Percentiles rank a stretch among this genome's conserved stretches.
Conservation (phyloP, 1,284 basidiomycete genomes). For the Stereum hirsutum region DNA sequence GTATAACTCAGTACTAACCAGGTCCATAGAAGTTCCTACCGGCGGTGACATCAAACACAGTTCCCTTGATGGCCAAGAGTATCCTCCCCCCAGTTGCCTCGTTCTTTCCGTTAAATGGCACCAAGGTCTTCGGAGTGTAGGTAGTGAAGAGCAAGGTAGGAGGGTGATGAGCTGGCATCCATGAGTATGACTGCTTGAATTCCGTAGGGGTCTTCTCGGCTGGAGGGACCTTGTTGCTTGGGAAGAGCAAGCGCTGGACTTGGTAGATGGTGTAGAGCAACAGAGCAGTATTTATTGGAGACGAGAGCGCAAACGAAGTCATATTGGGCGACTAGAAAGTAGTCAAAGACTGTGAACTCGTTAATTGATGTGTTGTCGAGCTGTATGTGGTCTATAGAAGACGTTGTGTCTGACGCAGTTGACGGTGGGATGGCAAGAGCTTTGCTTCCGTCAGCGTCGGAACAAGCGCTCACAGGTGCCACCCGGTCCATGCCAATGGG, state of each 20-base stretch:
- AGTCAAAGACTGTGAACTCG: no score
- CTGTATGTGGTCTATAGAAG: no score
- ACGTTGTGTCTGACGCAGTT: no score
- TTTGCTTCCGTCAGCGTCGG: no score
- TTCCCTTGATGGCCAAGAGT: conserved; percentile 78
- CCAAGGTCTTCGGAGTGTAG: conserved; percentile 70
- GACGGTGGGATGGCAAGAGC: no score
- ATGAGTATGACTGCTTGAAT: conserved; percentile 76
- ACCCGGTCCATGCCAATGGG: no score
- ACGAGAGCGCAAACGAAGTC: conserved; percentile 42
- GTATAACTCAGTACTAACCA: conserved; percentile 38
- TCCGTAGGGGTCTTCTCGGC: conserved; percentile 42
- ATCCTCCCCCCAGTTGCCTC: conserved; percentile 52
- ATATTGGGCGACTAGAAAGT: conserved; percentile 15
- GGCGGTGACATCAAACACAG: conserved; percentile 86
- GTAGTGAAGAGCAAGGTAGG: conserved; percentile 67
- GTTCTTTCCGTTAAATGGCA: conserved; percentile 59
- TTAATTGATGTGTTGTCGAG: no score
- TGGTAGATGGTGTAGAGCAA: conserved; percentile 75
- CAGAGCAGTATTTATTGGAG: conserved; percentile 67
- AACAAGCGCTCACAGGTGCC: no score
- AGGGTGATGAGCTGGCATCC: conserved; percentile 77
- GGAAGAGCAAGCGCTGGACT: conserved; percentile 65
- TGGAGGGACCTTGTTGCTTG: conserved; percentile 39
- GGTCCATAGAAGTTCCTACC: conserved; percentile 92